Evolutionary conservation across 2,329 filamentous ascomycete genomes (phyloP).

Genomic region (Fusarium mundagurra): DNA sequence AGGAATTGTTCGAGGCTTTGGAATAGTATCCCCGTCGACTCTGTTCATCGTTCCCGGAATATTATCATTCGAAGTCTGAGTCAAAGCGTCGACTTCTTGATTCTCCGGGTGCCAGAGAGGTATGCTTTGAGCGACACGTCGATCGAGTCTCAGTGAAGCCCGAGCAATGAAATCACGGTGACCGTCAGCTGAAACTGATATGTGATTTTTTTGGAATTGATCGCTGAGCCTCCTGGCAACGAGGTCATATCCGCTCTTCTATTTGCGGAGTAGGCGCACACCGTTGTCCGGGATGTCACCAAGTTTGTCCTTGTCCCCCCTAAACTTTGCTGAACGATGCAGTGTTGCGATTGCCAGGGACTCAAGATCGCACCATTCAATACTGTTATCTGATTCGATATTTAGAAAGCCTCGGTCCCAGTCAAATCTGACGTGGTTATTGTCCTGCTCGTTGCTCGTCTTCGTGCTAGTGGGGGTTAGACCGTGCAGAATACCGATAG

Average conservation of each 20-base stretch:
- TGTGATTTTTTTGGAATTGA: neutral
- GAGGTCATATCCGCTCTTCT: neutral
- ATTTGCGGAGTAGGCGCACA: neutral
- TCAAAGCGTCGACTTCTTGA: neutral
- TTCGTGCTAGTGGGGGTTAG: neutral
- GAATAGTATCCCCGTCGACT: neutral
- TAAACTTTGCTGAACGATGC: neutral
- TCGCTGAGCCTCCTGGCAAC: neutral
- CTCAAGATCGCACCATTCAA: neutral
- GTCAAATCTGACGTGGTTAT: neutral
- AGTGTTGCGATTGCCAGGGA: neutral
- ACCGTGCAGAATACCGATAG: neutral
- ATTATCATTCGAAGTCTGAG: neutral
- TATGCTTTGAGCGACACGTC: neutral
- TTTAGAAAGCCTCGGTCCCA: neutral
- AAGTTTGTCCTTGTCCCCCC: neutral
- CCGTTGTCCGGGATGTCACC: too few species aligned
- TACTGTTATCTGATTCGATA: neutral
- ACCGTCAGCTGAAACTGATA: neutral
- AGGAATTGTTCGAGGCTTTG: neutral
- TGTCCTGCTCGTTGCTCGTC: neutral
- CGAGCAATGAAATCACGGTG: neutral
- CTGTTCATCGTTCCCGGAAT: neutral
- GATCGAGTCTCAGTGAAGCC: neutral
- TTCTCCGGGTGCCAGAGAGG: neutral